Evolutionary conservation across 805 yeast species (phyloP).

Genomic region (Phaffomyces antillensis): DNA sequence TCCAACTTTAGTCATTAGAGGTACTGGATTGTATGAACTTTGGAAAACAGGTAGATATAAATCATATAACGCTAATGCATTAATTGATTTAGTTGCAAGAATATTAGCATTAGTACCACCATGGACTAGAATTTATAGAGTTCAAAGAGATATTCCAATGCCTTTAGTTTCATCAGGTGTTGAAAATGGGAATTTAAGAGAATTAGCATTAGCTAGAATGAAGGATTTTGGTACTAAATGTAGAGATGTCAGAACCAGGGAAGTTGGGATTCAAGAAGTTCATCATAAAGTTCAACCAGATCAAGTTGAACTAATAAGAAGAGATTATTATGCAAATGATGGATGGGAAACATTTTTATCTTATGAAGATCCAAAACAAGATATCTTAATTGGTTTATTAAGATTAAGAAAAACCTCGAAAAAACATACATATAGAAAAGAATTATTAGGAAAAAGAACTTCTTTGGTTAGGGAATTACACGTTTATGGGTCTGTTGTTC

Average conservation of each 20-base stretch:
- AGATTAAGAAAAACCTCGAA: slow-evolving; percentile 85
- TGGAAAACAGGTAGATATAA: slow-evolving; percentile 96
- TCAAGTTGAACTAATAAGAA: slow-evolving; percentile 89
- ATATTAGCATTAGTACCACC: slow-evolving; percentile 96
- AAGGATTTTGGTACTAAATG: slow-evolving; percentile 95
- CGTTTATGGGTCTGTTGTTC: slow-evolving; percentile 96
- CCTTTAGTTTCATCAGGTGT: slow-evolving; percentile 97
- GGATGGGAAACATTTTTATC: slow-evolving; percentile 98
- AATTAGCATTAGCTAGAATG: slow-evolving; percentile 94
- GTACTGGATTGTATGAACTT: slow-evolving; percentile 92
- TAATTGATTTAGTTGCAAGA: slow-evolving; percentile 92
- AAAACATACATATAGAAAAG: slow-evolving; percentile 85
- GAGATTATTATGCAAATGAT: slow-evolving; percentile 96
- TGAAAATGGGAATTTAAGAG: slow-evolving; percentile 94
- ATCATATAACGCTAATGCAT: slow-evolving; percentile 89
- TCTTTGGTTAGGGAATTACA: slow-evolving; percentile 96
- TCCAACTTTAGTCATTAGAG: slow-evolving; percentile 94
- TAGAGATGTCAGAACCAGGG: slow-evolving; percentile 94
- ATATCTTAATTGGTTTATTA: slow-evolving; percentile 84
- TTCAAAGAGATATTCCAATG: slow-evolving; percentile 98
- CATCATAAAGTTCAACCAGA: slow-evolving; percentile 96
- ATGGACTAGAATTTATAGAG: slow-evolving; percentile 98
- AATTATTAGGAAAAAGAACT: slow-evolving; percentile 74
- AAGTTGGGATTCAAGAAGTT: slow-evolving; percentile 97
- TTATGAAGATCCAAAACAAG: slow-evolving; percentile 96